These are phyloP conservation scores for Pseudogymnoascus sp. DNA, from an alignment of 2,329 filamentous ascomycete genomes.

Conservation along the genomic window DNA sequence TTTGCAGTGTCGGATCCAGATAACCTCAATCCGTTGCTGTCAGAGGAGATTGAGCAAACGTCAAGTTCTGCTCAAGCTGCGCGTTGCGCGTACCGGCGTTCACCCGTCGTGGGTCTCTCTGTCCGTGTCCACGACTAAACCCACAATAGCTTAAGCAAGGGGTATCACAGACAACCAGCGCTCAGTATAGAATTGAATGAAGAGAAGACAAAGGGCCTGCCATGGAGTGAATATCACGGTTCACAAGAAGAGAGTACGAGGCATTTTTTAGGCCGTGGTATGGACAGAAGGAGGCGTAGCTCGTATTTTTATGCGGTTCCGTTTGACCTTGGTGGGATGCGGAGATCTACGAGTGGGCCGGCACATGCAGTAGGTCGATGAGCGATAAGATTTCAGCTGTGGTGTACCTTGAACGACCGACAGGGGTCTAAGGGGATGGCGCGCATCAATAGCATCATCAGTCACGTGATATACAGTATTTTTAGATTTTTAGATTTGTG, in stretches of 20 bases:
- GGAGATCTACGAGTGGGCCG: neutral
- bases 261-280: neutral
- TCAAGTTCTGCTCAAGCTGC: neutral
- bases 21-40: neutral
- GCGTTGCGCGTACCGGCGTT: slow-evolving; percentile 1
- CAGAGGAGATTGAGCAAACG: neutral
- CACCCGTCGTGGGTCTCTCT: neutral
- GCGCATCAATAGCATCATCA: neutral
- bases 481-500: neutral
- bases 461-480: neutral
- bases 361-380: slow-evolving; percentile 3
- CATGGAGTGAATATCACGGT: neutral
- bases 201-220: neutral
- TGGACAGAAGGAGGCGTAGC: slow-evolving; percentile 1
- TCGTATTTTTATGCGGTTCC: slow-evolving; percentile 2
- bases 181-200: neutral
- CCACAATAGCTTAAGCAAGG: slow-evolving; percentile 2
- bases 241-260: neutral
- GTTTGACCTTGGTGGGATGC: slow-evolving; percentile 5
- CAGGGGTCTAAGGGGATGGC: neutral
- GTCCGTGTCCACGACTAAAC: neutral
- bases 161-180: neutral
- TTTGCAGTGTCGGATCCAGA: neutral
- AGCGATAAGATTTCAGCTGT: slow-evolving; percentile 2
- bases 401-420: neutral